Percentiles rank a stretch among this genome's conserved stretches.
Evolutionary conservation across 352 stramenopile genomes (phyloP).

Genomic region (Aphanomyces invadans): DNA sequence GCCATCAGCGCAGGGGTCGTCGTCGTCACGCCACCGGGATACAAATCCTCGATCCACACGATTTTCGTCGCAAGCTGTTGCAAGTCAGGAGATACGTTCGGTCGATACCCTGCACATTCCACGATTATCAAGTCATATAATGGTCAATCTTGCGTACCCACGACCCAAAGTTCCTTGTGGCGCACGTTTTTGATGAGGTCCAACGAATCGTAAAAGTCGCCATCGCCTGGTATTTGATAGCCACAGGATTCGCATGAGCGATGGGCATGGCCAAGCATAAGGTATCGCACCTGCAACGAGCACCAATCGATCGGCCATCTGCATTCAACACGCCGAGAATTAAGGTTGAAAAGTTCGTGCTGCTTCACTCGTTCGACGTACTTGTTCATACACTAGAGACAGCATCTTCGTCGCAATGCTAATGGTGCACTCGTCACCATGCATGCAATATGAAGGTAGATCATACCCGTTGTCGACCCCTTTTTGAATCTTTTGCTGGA

Average conservation of each 20-base stretch:
- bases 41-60: conserved; percentile 62
- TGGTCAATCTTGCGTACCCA: conserved; percentile 48
- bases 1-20: too few relatives aligned
- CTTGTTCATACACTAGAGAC: conserved; percentile 77
- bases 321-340: not conserved
- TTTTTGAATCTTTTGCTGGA: conserved; percentile 76
- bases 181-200: conserved; percentile 73
- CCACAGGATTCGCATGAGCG: not conserved
- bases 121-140: not conserved
- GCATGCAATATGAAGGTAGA: not conserved
- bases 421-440: conserved; percentile 2
- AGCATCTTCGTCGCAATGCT: conserved; percentile 84
- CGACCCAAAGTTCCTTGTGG: conserved; percentile 78
- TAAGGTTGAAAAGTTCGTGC: too few relatives aligned
- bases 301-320: conserved; percentile 79
- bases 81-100: conserved; percentile 64
- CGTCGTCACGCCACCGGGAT: not conserved
- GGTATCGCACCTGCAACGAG: conserved; percentile 55
- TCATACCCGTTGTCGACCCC: conserved; percentile 81
- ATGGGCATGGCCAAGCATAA: not conserved
- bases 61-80: conserved; percentile 69
- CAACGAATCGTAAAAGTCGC: conserved; percentile 81
- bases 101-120: conserved; percentile 47
- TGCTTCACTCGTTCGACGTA: too few relatives aligned
- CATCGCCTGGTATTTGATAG: conserved; percentile 42